Base-by-base conservation (phyloP, 257 asterid genomes). In the Eustoma russellianum region DNA sequence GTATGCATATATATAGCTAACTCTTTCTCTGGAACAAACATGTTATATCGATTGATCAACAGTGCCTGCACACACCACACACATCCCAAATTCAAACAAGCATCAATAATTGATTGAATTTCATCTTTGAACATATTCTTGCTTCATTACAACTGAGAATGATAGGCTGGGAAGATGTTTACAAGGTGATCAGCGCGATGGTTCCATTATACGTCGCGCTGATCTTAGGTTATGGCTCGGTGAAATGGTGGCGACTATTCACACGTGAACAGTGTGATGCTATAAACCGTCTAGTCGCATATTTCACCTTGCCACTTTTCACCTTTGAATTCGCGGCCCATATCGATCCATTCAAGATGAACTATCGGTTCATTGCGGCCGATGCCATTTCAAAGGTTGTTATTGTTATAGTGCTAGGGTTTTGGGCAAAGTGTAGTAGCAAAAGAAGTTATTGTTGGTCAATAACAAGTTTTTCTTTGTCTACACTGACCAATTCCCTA, bases 241-340 rank as follows among this genome's bases (percentile, higher is more conserved):
- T 84, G 14, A 75, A 55, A 46, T 79, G 91, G 91, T 82, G 86
- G 89, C 53, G 64, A 7, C 62, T 83, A 52, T 76, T 83, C 60
- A 74, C 55, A 1, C 60, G 66, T 0, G 77, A 81, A 2, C 83
- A 78, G 33, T 65, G 82, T 35, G 82, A 68, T 1, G 88, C 87
- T 1, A 70, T 83, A 12, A 83, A 78, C 62, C 74, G 70, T 0
- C 47, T 71, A 0, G 62, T 57, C 7, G 49, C 69, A 0, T 78
- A 57, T 44, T 79, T 82, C 70, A 79, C 82, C 0, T 44, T 71
- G 0, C 92, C 92, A 0, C 57, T 83, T 13, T 83, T 83, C 71
- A 66, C 77, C 18, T 74, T 83, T 9, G 77, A 83, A 54, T 83
- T 83, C 69, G 61, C 81, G 0, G 74, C 89, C 2, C 69, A 64